phyloP scores from a whole-genome alignment of 257 asterid genomes.

The Petunia secreta region DNA sequence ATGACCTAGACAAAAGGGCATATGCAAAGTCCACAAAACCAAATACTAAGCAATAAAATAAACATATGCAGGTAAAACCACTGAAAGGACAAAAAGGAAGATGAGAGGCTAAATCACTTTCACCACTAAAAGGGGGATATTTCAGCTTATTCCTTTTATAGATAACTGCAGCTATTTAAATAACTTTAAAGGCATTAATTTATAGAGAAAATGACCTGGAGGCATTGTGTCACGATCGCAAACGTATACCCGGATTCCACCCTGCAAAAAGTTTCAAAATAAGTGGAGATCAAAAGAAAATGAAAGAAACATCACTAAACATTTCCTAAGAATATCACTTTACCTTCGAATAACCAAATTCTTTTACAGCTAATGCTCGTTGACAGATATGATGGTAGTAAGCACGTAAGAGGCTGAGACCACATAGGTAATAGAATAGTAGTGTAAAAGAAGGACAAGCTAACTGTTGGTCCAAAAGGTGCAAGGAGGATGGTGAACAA shows the following conservation, averaged over 20 bases:
- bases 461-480: background rate
- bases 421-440: background rate
- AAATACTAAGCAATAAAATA: constrained; percentile 18
- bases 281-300: constrained; percentile 21
- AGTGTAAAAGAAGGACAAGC: background rate
- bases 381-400: constrained; percentile 3
- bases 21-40: background rate
- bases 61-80: constrained; percentile 15
- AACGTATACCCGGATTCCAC: constrained; percentile 71
- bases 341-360: constrained; percentile 6
- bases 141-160: background rate
- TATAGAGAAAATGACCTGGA: constrained; percentile 61
- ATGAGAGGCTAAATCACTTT: background rate
- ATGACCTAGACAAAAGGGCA: constrained; percentile 28
- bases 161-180: background rate
- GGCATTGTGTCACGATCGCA: constrained; percentile 83
- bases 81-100: constrained; percentile 21
- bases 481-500: background rate
- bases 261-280: constrained; percentile 57
- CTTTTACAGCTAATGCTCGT: background rate
- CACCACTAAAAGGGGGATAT: background rate
- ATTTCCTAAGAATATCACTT: constrained; percentile 10
- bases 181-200: constrained; percentile 23
- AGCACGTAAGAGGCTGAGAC: background rate
- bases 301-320: background rate